phyloP scores from a whole-genome alignment of 208 protist genomes.

The Trypanosoma platydactyli region DNA sequence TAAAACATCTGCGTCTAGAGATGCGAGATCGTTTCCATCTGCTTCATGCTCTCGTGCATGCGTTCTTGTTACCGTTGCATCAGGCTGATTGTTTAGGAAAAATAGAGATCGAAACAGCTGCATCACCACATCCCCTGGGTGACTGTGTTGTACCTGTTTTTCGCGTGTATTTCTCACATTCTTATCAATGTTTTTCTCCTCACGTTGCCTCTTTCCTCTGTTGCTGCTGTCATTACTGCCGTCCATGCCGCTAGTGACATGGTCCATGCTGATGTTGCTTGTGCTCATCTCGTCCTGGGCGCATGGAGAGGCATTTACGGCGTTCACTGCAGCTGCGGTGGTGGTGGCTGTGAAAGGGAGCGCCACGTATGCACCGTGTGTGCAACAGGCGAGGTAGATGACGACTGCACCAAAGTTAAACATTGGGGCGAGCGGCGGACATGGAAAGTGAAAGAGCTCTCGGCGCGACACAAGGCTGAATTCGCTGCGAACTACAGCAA shows the following conservation, averaged over 20 bases:
- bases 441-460: conserved; percentile 65
- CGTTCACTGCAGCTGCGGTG: neutral
- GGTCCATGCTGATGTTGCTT: neutral
- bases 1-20: neutral
- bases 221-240: neutral
- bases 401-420: conserved; percentile 74
- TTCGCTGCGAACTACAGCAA: conserved; percentile 49
- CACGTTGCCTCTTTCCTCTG: conserved; percentile 13
- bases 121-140: conserved; percentile 12
- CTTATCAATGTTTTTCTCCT: neutral
- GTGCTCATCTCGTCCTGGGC: neutral
- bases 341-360: conserved; percentile 7
- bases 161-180: neutral
- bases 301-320: too few species aligned
- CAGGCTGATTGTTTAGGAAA: conserved; percentile 17
- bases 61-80: neutral
- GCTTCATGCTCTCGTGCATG: neutral
- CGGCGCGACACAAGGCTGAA: conserved; percentile 69
- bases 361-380: conserved; percentile 36
- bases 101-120: conserved; percentile 28
- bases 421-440: conserved; percentile 32
- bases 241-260: neutral
- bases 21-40: neutral
- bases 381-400: conserved; percentile 52
- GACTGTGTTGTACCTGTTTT: neutral